Conservation (phyloP, 495 filamentous ascomycete species). For the Daldinia concentrica region DNA sequence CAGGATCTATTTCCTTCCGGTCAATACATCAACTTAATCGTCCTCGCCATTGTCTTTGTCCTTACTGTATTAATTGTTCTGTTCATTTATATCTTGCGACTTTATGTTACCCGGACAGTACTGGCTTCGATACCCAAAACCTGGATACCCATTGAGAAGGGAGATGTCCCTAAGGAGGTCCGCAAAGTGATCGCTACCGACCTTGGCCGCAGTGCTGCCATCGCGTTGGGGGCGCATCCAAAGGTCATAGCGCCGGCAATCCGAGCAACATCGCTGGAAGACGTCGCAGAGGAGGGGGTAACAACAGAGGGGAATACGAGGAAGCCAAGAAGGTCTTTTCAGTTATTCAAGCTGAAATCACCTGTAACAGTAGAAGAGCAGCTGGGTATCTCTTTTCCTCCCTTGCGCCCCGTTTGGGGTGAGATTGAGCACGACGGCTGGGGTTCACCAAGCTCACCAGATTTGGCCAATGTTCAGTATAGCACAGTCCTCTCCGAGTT, state of each 20-base stretch:
- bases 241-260: constrained; percentile 55
- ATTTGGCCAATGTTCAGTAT: constrained; percentile 83
- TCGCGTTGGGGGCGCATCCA: constrained; percentile 82
- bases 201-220: constrained; percentile 77
- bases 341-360: constrained; percentile 41
- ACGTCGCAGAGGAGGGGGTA: constrained; percentile 12
- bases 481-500: constrained; percentile 83
- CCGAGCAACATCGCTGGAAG: constrained; percentile 7
- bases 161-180: constrained; percentile 76
- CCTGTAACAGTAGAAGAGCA: constrained; percentile 39
- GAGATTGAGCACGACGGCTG: constrained; percentile 86
- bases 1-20: constrained; percentile 69
- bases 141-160: constrained; percentile 83
- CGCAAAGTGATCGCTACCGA: constrained; percentile 75
- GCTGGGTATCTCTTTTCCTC: constrained; percentile 45
- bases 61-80: constrained; percentile 74
- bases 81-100: constrained; percentile 83
- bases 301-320: constrained; percentile 5
- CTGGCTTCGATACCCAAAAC: constrained; percentile 84
- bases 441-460: constrained; percentile 77
- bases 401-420: constrained; percentile 70
- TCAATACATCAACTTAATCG: constrained; percentile 82
- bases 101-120: constrained; percentile 85
- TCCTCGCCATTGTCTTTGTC: constrained; percentile 80
- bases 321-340: constrained; percentile 31